Percentiles rank a stretch among this genome's conserved stretches.
Conservation (phyloP, 1,139 yeast genomes). For the Magnusiomyces tetraspermus region DNA sequence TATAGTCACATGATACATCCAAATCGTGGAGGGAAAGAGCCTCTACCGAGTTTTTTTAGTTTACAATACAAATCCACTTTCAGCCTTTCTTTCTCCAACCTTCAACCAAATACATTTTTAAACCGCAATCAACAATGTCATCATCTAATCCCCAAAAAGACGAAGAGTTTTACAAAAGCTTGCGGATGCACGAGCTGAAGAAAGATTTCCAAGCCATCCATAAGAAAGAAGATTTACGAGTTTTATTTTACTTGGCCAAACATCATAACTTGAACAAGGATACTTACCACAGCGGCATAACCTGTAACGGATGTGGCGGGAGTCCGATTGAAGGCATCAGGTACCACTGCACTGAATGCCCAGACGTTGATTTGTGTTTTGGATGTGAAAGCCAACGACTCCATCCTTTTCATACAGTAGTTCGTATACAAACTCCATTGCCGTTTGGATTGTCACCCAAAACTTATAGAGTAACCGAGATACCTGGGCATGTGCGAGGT, state of each 20-base stretch:
- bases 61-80: too few species aligned
- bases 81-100: too few species aligned
- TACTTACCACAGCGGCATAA: conserved; percentile 26
- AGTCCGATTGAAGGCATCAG: conserved; percentile 28
- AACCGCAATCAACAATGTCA: too few species aligned
- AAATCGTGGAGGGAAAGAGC: too few species aligned
- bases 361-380: conserved; percentile 29
- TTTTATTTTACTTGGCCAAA: conserved; percentile 24
- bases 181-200: background rate
- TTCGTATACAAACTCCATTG: conserved; percentile 25
- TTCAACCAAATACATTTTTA: too few species aligned
- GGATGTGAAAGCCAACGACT: conserved; percentile 22
- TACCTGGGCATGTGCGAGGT: background rate
- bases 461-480: conserved; percentile 3
- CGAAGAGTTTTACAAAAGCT: background rate
- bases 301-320: conserved; percentile 27
- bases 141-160: too few species aligned
- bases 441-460: conserved; percentile 22
- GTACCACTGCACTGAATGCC: conserved; percentile 28
- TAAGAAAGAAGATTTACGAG: conserved; percentile 18
- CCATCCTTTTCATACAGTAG: conserved; percentile 23
- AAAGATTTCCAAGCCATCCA: conserved; percentile 1
- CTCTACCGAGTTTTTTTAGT: too few species aligned
- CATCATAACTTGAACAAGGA: conserved; percentile 19
- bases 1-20: too few species aligned